These are phyloP conservation scores for Fusarium verticillioides DNA, from an alignment of 2,329 filamentous ascomycete genomes.

Conservation along the genomic window DNA sequence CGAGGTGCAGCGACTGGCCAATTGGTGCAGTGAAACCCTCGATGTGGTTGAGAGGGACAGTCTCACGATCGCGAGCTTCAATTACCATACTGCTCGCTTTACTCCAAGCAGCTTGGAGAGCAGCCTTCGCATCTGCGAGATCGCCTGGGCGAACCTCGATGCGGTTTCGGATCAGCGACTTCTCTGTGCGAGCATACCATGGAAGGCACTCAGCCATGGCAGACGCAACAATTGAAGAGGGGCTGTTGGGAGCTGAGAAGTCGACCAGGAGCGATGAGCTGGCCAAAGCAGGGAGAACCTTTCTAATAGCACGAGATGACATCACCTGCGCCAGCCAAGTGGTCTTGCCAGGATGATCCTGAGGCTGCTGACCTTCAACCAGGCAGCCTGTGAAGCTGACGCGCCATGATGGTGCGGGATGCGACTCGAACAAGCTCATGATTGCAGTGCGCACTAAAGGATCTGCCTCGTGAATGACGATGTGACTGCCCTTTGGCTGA, in stretches of 20 bases:
- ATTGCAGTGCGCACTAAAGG: not conserved
- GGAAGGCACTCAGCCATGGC: not conserved
- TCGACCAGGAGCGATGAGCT: not conserved
- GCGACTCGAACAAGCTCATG: not conserved
- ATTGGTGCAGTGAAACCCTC: not conserved
- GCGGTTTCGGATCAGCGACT: not conserved
- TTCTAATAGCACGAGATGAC: not conserved
- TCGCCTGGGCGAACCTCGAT: not conserved
- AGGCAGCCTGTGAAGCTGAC: not conserved
- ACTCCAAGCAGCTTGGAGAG: not conserved
- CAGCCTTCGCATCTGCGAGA: not conserved
- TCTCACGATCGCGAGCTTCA: not conserved
- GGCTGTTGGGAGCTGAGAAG: not conserved
- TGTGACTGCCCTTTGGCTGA: not conserved
- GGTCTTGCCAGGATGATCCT: not conserved
- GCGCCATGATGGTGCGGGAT: not conserved
- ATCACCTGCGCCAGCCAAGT: not conserved
- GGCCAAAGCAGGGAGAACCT: not conserved
- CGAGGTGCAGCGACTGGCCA: not conserved
- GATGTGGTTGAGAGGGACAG: not conserved
- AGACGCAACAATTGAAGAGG: not conserved
- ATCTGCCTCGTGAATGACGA: constrained; percentile 1
- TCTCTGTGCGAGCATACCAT: not conserved
- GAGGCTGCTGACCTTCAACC: not conserved
- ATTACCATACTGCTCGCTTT: not conserved